Base-by-base conservation (phyloP, 148 eudicot species). In the Mesembryanthemum crystallinum region DNA sequence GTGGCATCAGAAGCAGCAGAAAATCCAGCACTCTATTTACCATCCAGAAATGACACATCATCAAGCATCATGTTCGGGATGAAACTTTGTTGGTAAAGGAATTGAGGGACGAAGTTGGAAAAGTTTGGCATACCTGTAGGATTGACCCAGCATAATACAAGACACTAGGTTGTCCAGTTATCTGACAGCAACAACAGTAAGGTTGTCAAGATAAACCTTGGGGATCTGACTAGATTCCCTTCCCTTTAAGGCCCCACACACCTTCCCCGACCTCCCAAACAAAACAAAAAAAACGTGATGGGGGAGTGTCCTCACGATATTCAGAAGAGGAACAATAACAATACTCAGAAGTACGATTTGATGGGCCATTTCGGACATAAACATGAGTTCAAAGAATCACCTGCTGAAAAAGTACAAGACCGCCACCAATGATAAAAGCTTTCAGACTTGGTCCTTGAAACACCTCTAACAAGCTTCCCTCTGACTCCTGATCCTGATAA, bases 1-100 rank as follows among this genome's bases (percentile, higher is more conserved):
- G 99, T 88, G 61, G 99, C 99, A 86, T 92, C 98, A 73, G 99
- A 78, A 74, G 99, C 99, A 43, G 98, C 99, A 80, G 99, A 88
- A 80, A 96, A 96, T 61, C 99, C 99, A 80, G 99, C 99, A 82
- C 82, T 92, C 99, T 95, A 68, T 49, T 70, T 39, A 33, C 77
- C 63, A 72, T 78, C 77, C 71, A 64, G 54, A 69, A 75, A 43
- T 32, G 10, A 69, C 25, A 63, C 35, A 54, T 64, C 57, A 73
- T 71, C 32, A 43, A 33, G 25, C 63, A 72, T 58, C 63, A 54
- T 54, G 24, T 28, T 32, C 29, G 8, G n/a, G 21, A 11, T 10
- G 8, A 39, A 15, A 20, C n/a, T 49, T 47, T 18, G 35, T 73
- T 55, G 27, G 3, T 64, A 55, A n/a, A 47, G 23, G 37, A 80